A percentile compares a stretch with the other conserved stretches of the same genome.
These are phyloP conservation scores for Antrodiella citrinella DNA, from an alignment of 768 basidiomycete species.

Conservation along the genomic window DNA sequence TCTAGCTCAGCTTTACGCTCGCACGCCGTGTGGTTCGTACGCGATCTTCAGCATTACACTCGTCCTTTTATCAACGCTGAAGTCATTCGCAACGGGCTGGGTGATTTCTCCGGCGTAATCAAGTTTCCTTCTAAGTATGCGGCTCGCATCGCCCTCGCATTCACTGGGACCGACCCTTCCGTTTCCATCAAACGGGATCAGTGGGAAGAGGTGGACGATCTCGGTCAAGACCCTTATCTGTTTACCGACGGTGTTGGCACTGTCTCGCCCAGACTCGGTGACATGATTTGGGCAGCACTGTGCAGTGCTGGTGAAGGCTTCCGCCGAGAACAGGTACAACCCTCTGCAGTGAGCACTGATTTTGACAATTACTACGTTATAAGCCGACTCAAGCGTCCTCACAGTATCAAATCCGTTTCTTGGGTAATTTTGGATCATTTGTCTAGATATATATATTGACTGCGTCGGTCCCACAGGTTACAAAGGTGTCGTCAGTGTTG, in stretches of 20 bases:
- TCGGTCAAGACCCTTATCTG: constrained; percentile 34
- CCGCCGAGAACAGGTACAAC: constrained; percentile 28
- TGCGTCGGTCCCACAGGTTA: constrained; percentile 30
- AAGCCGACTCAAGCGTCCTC: constrained; percentile 1
- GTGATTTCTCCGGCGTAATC: constrained; percentile 49
- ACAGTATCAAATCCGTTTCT: constrained; percentile 73
- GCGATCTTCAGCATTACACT: constrained; percentile 43
- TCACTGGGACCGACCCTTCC: constrained; percentile 74
- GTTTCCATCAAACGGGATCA: constrained; percentile 45
- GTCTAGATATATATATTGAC: too few species aligned
- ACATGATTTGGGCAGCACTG: constrained; percentile 51
- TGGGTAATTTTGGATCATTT: too few species aligned
- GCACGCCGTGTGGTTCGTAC: constrained; percentile 80
- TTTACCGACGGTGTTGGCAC: constrained; percentile 82
- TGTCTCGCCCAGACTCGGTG: constrained; percentile 51
- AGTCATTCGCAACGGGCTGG: constrained; percentile 53
- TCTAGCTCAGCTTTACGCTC: constrained; percentile 70
- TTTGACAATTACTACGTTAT: constrained; percentile 4
- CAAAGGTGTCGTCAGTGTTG: constrained; percentile 75
- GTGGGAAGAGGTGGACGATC: constrained; percentile 59
- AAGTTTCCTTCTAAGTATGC: constrained; percentile 68
- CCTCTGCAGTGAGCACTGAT: constrained; percentile 49
- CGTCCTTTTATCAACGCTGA: constrained; percentile 43
- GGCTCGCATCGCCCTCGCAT: constrained; percentile 76
- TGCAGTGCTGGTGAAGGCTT: constrained; percentile 32